phyloP scores from a whole-genome alignment of 306 rosid species.

The Fragaria vesca region DNA sequence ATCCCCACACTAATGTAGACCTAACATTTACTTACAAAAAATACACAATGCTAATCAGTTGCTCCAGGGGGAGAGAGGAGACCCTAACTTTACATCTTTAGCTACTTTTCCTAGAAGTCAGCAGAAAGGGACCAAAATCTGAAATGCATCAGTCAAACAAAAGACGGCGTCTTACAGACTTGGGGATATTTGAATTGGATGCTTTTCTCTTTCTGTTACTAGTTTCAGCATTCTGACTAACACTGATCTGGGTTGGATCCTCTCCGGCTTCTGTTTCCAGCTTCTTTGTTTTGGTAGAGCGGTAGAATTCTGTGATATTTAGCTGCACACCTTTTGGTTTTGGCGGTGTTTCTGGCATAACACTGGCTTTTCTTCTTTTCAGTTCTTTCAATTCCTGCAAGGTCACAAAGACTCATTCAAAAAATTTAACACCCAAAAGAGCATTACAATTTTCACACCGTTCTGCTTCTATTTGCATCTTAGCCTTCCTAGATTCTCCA shows the following conservation, averaged over 20 bases:
- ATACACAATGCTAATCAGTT: background rate
- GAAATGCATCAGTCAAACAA: conserved; percentile 51
- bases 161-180: conserved; percentile 87
- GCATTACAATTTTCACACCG: background rate
- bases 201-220: conserved; percentile 45
- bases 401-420: conserved; percentile 13
- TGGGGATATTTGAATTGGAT: conserved; percentile 45
- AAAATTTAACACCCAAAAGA: background rate
- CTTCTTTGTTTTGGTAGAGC: conserved; percentile 48
- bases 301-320: conserved; percentile 70
- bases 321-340: conserved; percentile 42
- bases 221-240: conserved; percentile 27
- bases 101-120: background rate
- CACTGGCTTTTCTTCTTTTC: conserved; percentile 48
- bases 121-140: background rate
- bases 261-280: conserved; percentile 36
- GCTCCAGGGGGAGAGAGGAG: background rate
- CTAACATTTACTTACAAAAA: conserved; percentile 11
- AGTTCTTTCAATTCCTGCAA: conserved; percentile 57
- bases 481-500: background rate
- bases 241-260: conserved; percentile 31
- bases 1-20: background rate
- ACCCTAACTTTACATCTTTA: background rate
- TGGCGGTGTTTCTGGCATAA: conserved; percentile 40
- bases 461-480: background rate